These are phyloP conservation scores for Chaetomium globosum DNA, from an alignment of 2,329 filamentous ascomycete species.

Conservation along the genomic window DNA sequence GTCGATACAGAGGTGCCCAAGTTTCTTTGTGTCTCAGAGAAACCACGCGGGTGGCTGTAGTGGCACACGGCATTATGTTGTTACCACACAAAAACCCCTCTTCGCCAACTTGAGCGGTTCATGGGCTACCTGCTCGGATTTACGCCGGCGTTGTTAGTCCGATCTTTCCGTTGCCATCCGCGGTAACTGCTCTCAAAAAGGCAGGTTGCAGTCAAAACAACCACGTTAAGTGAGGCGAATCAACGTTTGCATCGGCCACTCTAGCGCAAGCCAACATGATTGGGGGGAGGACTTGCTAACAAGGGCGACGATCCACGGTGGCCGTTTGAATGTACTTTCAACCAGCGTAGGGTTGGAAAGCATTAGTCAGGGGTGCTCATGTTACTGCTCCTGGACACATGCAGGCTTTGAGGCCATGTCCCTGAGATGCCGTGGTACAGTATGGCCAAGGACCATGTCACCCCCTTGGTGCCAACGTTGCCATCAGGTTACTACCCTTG, in stretches of 20 bases:
- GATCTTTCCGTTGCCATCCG: background rate
- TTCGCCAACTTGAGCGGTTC: background rate
- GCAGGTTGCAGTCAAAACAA: background rate
- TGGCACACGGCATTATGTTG: constrained; percentile 3
- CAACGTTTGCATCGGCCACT: background rate
- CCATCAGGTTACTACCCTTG: background rate
- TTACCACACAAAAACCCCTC: background rate
- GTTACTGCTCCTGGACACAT: background rate
- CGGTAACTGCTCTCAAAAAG: background rate
- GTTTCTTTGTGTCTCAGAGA: background rate
- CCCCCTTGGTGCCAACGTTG: background rate
- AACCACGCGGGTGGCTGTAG: constrained; percentile 1
- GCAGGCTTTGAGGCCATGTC: background rate
- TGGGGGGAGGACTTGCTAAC: background rate
- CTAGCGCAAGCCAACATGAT: no score
- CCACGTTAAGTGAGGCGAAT: background rate
- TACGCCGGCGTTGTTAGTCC: background rate
- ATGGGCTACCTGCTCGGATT: background rate
- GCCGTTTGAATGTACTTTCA: background rate
- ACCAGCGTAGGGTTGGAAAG: background rate
- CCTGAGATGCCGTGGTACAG: background rate
- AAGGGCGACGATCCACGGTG: background rate
- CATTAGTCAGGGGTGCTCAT: background rate
- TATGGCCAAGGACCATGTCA: background rate
- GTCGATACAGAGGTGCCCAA: background rate